phyloP scores from a whole-genome alignment of 176 grass and related monocot species.

The Melocanna baccifera region DNA sequence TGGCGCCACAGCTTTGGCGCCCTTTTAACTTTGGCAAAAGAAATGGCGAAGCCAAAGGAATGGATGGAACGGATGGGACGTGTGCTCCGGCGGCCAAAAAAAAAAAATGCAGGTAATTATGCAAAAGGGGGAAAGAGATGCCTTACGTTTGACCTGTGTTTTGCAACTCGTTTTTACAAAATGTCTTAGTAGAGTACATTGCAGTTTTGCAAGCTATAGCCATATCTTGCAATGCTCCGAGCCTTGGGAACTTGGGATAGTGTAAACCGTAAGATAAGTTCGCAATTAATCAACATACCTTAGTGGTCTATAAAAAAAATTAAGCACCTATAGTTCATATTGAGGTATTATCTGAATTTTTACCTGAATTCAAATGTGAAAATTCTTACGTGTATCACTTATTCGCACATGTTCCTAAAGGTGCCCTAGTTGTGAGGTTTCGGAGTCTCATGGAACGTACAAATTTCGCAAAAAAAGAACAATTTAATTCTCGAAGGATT shows the following conservation, averaged over 20 bases:
- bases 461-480: background rate
- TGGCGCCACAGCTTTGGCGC: slow-evolving; percentile 38
- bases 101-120: background rate
- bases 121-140: background rate
- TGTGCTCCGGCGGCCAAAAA: background rate
- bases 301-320: background rate
- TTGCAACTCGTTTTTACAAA: slow-evolving; percentile 8
- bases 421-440: background rate
- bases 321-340: background rate
- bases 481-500: background rate
- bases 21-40: slow-evolving; percentile 34
- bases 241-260: slow-evolving; percentile 33
- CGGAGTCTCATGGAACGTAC: background rate
- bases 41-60: background rate
- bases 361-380: background rate
- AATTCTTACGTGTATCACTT: background rate
- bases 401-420: background rate
- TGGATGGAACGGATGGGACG: background rate
- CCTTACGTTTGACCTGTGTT: background rate
- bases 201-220: background rate
- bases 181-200: background rate
- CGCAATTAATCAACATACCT: background rate
- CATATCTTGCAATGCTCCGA: background rate
- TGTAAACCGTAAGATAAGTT: slow-evolving; percentile 13
- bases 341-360: background rate